Conservation (phyloP, 1,139 yeast genomes). For the Geotrichum macrosporum region DNA sequence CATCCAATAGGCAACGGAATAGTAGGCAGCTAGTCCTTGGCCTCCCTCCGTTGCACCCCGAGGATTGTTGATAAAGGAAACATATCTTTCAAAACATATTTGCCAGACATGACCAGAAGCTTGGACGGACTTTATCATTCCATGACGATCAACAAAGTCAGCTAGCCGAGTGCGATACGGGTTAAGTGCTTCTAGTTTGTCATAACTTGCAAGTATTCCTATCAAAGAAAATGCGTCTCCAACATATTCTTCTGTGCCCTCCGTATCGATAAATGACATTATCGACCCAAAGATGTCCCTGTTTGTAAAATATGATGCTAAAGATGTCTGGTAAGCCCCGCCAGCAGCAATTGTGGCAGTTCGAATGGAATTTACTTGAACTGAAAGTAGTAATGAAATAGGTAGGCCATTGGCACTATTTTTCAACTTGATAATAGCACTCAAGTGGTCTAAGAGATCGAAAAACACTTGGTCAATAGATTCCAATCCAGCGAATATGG, state of each 20-base stretch:
- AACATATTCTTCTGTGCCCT: slow-evolving; percentile 28
- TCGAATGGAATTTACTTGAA: slow-evolving; percentile 35
- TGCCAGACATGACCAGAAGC: slow-evolving; percentile 34
- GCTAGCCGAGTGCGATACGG: slow-evolving; percentile 40
- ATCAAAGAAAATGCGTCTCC: slow-evolving; percentile 39
- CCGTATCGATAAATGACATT: slow-evolving; percentile 33
- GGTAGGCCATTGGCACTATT: neutral
- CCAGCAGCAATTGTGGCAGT: slow-evolving; percentile 36
- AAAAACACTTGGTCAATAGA: slow-evolving; percentile 35
- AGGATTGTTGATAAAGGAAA: neutral
- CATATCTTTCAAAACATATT: slow-evolving; percentile 28
- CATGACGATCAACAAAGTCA: slow-evolving; percentile 39
- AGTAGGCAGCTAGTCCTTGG: slow-evolving; percentile 1
- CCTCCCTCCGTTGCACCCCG: neutral
- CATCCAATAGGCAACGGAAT: slow-evolving; percentile 9
- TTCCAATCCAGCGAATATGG: slow-evolving; percentile 39
- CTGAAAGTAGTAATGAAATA: slow-evolving; percentile 20
- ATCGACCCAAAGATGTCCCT: slow-evolving; percentile 40
- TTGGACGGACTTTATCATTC: slow-evolving; percentile 36
- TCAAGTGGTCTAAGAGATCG: slow-evolving; percentile 31
- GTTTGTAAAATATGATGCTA: slow-evolving; percentile 37
- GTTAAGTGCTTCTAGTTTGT: slow-evolving; percentile 37
- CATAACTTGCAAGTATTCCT: slow-evolving; percentile 39
- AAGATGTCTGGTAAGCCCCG: slow-evolving; percentile 36
- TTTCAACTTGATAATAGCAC: slow-evolving; percentile 25